Conservation (phyloP, 2,329 filamentous ascomycete genomes). For the Aureobasidium sp. region DNA sequence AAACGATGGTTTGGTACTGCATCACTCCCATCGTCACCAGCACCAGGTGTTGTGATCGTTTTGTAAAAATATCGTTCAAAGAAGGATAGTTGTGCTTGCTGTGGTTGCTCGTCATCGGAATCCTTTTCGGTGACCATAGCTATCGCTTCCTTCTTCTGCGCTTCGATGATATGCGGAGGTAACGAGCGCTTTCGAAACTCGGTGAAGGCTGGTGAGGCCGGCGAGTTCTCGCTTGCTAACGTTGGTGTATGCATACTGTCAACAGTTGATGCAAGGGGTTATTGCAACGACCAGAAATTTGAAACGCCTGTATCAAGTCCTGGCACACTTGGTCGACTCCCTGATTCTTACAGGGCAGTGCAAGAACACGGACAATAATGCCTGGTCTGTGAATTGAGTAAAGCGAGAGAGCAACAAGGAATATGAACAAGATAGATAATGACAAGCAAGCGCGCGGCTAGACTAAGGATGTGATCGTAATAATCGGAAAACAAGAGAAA, state of each 20-base stretch:
- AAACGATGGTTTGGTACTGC: constrained; percentile 16
- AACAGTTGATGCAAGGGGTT: background rate
- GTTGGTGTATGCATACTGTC: background rate
- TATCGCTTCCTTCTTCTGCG: background rate
- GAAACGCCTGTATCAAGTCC: background rate
- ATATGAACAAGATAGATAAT: background rate
- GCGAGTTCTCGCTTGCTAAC: background rate
- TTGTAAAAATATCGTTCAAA: constrained; percentile 21
- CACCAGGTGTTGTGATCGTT: background rate
- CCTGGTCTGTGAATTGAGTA: background rate
- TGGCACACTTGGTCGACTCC: background rate
- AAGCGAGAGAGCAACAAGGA: background rate
- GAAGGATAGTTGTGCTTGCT: constrained; percentile 16
- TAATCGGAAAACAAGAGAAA: background rate
- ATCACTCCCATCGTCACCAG: constrained; percentile 7
- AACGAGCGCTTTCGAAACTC: constrained; percentile 10
- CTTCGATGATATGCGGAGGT: constrained; percentile 12
- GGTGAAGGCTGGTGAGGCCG: background rate
- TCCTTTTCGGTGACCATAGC: constrained; percentile 9
- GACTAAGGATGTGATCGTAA: background rate
- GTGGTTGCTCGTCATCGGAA: background rate
- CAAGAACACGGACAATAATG: background rate
- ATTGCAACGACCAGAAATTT: background rate
- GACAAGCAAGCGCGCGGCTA: background rate
- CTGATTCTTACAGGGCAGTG: background rate